A percentile compares a stretch with the other conserved stretches of the same genome.
phyloP scores from a whole-genome alignment of 371 early-diverging fungal genomes.

The Mucor velutinosus region DNA sequence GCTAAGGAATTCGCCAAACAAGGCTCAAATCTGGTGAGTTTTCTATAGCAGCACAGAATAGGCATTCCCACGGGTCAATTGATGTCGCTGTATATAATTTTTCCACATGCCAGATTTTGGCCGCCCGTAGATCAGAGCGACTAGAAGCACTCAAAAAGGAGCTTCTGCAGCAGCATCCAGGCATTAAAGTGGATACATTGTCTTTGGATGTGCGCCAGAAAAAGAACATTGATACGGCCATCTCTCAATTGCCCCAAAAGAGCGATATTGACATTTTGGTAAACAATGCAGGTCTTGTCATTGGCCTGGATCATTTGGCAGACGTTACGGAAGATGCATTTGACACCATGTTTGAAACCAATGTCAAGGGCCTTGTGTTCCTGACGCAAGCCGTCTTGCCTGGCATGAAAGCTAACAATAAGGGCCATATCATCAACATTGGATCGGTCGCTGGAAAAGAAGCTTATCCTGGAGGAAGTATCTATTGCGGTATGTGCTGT shows the following conservation, averaged over 20 bases:
- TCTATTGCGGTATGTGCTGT: slow-evolving; percentile 69
- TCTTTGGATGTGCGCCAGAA: slow-evolving; percentile 68
- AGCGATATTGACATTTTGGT: slow-evolving; percentile 38
- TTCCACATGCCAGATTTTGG: slow-evolving; percentile 57
- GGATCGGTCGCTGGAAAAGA: slow-evolving; percentile 77
- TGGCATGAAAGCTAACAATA: slow-evolving; percentile 70
- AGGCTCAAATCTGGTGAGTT: slow-evolving; percentile 72
- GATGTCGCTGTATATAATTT: neutral
- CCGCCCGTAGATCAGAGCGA: slow-evolving; percentile 77
- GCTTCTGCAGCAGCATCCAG: slow-evolving; percentile 45
- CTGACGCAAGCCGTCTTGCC: slow-evolving; percentile 83
- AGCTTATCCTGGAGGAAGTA: slow-evolving; percentile 73
- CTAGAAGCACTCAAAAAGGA: slow-evolving; percentile 61
- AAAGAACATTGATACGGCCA: slow-evolving; percentile 53
- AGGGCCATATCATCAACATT: slow-evolving; percentile 90
- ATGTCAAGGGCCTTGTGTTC: slow-evolving; percentile 83
- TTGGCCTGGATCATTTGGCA: slow-evolving; percentile 72
- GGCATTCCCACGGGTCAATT: neutral
- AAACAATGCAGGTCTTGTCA: slow-evolving; percentile 4
- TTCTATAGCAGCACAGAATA: neutral
- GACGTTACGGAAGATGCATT: slow-evolving; percentile 65
- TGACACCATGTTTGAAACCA: slow-evolving; percentile 88
- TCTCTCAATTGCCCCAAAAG: slow-evolving; percentile 54
- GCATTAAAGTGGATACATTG: slow-evolving; percentile 59
- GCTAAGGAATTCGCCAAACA: slow-evolving; percentile 84